A percentile compares a stretch with the other conserved stretches of the same genome.
These are phyloP conservation scores for Crucihimalaya himalaica DNA, from an alignment of 345 rosid species.

Conservation along the genomic window DNA sequence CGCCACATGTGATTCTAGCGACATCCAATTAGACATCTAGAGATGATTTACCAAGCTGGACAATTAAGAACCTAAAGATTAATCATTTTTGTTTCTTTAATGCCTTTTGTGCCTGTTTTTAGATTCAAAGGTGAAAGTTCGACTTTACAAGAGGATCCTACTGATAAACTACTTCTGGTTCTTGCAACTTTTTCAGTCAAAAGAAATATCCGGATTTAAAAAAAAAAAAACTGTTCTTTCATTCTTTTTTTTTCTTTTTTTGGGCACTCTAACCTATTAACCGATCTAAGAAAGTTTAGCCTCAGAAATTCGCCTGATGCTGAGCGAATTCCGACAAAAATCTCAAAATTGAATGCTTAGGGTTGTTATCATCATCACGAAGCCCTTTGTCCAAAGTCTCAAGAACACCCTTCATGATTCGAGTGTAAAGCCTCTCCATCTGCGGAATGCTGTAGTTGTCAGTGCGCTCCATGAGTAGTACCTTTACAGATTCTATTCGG, in stretches of 20 bases:
- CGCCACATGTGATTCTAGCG: neutral
- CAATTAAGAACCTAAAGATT: neutral
- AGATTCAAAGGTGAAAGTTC: slow-evolving; percentile 11
- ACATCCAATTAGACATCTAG: neutral
- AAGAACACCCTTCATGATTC: slow-evolving; percentile 74
- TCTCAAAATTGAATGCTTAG: slow-evolving; percentile 79
- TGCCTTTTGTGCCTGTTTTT: neutral
- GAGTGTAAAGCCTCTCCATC: slow-evolving; percentile 83
- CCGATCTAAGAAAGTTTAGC: slow-evolving; percentile 30
- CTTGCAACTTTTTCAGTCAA: slow-evolving; percentile 20
- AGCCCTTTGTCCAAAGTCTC: slow-evolving; percentile 52
- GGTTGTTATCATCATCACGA: slow-evolving; percentile 46
- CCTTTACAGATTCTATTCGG: slow-evolving; percentile 51
- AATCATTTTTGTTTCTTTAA: neutral
- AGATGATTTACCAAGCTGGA: neutral
- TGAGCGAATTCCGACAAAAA: slow-evolving; percentile 72
- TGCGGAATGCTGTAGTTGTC: slow-evolving; percentile 69
- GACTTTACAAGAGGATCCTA: slow-evolving; percentile 30
- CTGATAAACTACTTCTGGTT: slow-evolving; percentile 18
- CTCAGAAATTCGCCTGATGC: slow-evolving; percentile 71
- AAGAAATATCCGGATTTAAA: neutral
- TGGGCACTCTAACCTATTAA: slow-evolving; percentile 30
- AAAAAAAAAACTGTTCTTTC: too few species aligned
- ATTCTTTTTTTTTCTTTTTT: too few species aligned
- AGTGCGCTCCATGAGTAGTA: slow-evolving; percentile 53